A percentile compares a stretch with the other conserved stretches of the same genome.
Conservation (phyloP, 108 stramenopile genomes). For the Nitzschia inconspicua region DNA sequence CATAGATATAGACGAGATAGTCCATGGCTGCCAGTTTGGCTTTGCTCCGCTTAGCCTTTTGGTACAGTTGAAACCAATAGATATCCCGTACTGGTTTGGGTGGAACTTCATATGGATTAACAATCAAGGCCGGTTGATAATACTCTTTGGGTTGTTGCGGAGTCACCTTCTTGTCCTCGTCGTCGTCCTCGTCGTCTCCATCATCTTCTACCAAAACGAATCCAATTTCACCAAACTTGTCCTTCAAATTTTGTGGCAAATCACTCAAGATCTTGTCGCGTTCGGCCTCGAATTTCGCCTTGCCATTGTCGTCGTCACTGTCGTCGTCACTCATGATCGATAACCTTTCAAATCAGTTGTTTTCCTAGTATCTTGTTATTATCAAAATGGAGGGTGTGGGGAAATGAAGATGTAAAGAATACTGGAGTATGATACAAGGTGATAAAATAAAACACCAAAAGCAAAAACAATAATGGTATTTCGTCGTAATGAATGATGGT, state of each 20-base stretch:
- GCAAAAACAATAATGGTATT: too few species aligned
- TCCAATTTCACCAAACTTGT: slow-evolving; percentile 13
- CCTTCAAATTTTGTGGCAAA: slow-evolving; percentile 10
- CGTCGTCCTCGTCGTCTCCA: slow-evolving; percentile 4
- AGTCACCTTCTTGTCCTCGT: neutral
- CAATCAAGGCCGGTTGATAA: slow-evolving; percentile 10
- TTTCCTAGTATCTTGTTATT: too few species aligned
- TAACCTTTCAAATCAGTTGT: too few species aligned
- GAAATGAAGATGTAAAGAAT: too few species aligned
- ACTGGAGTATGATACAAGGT: too few species aligned
- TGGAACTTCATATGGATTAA: slow-evolving; percentile 16
- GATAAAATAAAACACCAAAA: too few species aligned
- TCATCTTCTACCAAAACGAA: slow-evolving; percentile 14
- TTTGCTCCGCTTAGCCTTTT: slow-evolving; percentile 9
- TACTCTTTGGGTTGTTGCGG: neutral
- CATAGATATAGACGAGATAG: slow-evolving; percentile 19
- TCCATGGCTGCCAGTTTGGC: slow-evolving; percentile 6
- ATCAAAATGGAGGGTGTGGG: too few species aligned
- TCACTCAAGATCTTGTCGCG: slow-evolving; percentile 4
- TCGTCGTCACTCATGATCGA: too few species aligned
- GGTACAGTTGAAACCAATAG: slow-evolving; percentile 15
- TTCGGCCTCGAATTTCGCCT: slow-evolving; percentile 16
- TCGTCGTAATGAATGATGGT: too few species aligned
- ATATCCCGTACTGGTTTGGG: slow-evolving; percentile 22
- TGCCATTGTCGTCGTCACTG: too few species aligned